These are phyloP conservation scores for Symbiodinium natans DNA, from an alignment of 73 alveolate species.

Conservation along the genomic window DNA sequence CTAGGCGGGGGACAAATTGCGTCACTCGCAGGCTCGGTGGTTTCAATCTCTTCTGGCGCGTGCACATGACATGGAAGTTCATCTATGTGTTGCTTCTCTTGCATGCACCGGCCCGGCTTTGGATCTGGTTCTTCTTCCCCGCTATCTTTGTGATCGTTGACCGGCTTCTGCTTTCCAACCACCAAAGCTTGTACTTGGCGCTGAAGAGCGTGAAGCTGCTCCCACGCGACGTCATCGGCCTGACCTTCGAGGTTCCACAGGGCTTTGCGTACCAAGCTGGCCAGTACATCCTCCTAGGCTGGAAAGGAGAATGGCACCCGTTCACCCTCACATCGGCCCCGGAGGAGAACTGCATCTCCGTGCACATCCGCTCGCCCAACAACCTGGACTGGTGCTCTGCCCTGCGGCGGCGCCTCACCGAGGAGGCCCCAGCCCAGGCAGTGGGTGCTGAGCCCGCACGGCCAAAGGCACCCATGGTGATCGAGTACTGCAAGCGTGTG, in stretches of 20 bases:
- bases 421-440: constrained; percentile 57
- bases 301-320: constrained; percentile 75
- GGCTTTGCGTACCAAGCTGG: constrained; percentile 65
- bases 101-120: constrained; percentile 76
- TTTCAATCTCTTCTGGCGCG: constrained; percentile 14
- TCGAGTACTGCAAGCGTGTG: constrained; percentile 40
- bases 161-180: constrained; percentile 35
- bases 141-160: constrained; percentile 41
- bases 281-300: constrained; percentile 52
- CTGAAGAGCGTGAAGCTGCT: constrained; percentile 37
- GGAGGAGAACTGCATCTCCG: constrained; percentile 64
- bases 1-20: constrained; percentile 70
- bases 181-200: constrained; percentile 6
- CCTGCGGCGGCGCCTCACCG: constrained; percentile 47
- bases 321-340: constrained; percentile 55
- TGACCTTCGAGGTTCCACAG: constrained; percentile 59
- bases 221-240: constrained; percentile 49
- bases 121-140: constrained; percentile 76
- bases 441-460: constrained; percentile 15
- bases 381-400: constrained; percentile 74
- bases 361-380: constrained; percentile 61
- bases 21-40: constrained; percentile 38
- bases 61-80: not conserved
- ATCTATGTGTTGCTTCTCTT: constrained; percentile 35
- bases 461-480: constrained; percentile 31